Evolutionary conservation across 345 rosid genomes (phyloP).

Genomic region (Angophora floribunda): DNA sequence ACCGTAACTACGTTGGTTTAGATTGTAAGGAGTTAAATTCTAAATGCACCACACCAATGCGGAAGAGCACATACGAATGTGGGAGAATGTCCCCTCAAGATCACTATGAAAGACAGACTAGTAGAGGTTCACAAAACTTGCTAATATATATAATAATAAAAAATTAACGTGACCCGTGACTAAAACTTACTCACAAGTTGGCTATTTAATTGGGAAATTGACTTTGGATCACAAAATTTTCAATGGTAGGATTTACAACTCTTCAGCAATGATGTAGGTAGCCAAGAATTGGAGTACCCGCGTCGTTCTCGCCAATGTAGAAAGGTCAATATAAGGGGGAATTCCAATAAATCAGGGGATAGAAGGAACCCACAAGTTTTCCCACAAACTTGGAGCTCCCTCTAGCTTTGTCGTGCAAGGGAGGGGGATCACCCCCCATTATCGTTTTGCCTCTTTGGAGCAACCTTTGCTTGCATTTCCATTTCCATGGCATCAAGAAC

Average conservation of each 20-base stretch:
- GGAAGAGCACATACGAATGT: accelerated
- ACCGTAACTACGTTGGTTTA: accelerated
- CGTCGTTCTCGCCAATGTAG: neutral
- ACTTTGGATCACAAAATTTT: neutral
- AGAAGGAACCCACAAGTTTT: neutral
- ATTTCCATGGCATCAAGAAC: slow-evolving; percentile 13
- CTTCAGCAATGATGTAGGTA: neutral
- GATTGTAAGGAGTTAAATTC: neutral
- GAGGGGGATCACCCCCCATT: neutral
- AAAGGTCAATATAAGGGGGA: neutral
- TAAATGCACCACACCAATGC: accelerated
- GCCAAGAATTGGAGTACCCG: neutral
- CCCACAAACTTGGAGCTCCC: neutral
- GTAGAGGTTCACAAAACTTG: neutral
- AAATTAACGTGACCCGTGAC: neutral
- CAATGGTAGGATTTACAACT: neutral
- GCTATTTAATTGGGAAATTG: neutral
- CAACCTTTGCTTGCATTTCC: neutral
- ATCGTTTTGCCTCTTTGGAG: neutral
- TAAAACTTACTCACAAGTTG: neutral
- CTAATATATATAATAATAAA: neutral
- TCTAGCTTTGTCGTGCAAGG: neutral
- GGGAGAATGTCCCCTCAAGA: accelerated
- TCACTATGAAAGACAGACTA: neutral
- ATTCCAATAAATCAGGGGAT: neutral